Conservation (phyloP, 73 alveolate genomes). For the Tetrahymena malaccensis region DNA sequence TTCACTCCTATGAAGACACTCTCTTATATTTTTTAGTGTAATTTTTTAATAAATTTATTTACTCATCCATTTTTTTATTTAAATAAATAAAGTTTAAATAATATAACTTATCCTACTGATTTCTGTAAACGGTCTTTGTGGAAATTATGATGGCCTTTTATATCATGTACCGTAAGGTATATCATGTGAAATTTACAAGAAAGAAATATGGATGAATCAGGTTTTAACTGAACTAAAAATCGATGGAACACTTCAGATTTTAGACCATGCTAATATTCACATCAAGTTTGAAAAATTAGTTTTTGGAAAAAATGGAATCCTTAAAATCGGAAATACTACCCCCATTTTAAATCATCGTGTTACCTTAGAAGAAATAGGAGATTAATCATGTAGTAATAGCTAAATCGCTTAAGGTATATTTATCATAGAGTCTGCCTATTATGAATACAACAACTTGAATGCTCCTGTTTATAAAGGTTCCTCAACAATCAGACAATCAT, state of each 20-base stretch:
- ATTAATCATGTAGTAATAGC: neutral
- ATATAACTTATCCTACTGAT: too few relatives aligned
- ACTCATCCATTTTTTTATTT: too few relatives aligned
- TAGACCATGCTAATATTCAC: neutral
- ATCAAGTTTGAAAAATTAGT: neutral
- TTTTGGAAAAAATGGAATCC: neutral
- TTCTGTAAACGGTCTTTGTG: neutral
- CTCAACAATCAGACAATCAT: neutral
- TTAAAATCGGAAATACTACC: neutral
- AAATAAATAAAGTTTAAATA: too few relatives aligned
- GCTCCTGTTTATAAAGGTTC: neutral
- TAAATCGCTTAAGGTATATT: neutral
- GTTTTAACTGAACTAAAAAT: neutral
- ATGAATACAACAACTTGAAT: neutral
- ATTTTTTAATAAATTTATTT: too few relatives aligned
- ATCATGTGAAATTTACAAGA: neutral
- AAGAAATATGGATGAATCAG: neutral
- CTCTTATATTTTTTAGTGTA: too few relatives aligned
- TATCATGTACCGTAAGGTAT: neutral
- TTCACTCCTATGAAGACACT: too few relatives aligned
- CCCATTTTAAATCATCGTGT: neutral
- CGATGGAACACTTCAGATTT: neutral
- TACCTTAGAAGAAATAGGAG: neutral
- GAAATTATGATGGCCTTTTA: neutral
- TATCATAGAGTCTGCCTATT: neutral